Percentiles rank a stretch among this genome's conserved stretches.
Evolutionary conservation across 2,329 filamentous ascomycete species (phyloP).

Genomic region (Sporothrix humicola): DNA sequence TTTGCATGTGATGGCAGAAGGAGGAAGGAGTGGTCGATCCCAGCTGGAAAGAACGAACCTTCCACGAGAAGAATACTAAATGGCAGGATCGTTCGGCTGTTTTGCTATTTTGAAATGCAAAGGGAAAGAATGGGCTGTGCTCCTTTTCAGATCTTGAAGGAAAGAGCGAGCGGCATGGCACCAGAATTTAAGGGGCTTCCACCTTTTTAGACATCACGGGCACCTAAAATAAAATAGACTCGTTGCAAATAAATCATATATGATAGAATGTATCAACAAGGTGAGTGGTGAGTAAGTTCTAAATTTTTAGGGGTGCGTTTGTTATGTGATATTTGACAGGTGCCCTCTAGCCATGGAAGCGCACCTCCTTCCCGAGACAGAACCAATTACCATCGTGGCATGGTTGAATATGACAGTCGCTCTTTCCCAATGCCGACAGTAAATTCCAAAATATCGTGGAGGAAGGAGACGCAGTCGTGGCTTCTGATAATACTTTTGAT

Average conservation of each 20-base stretch:
- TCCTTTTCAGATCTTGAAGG: neutral
- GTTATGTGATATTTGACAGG: conserved; percentile 4
- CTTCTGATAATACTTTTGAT: neutral
- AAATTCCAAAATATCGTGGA: neutral
- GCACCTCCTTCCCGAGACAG: neutral
- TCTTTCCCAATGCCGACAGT: neutral
- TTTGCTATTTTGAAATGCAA: too few relatives aligned
- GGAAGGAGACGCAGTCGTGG: neutral
- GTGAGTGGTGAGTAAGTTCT: too few relatives aligned
- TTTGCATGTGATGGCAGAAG: neutral
- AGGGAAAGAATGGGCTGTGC: too few relatives aligned
- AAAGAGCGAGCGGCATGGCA: neutral
- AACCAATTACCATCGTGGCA: neutral
- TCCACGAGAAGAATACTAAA: too few relatives aligned
- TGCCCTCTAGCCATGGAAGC: too few relatives aligned
- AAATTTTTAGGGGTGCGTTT: neutral
- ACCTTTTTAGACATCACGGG: neutral
- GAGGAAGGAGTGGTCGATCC: neutral
- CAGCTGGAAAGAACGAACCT: neutral
- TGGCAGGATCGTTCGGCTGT: neutral
- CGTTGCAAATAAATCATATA: neutral
- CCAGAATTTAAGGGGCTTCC: neutral
- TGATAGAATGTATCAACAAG: neutral
- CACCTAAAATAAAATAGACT: neutral
- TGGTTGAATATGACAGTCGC: neutral